Conservation (phyloP, 805 yeast species). For the Nakazawaea wyomingensis region DNA sequence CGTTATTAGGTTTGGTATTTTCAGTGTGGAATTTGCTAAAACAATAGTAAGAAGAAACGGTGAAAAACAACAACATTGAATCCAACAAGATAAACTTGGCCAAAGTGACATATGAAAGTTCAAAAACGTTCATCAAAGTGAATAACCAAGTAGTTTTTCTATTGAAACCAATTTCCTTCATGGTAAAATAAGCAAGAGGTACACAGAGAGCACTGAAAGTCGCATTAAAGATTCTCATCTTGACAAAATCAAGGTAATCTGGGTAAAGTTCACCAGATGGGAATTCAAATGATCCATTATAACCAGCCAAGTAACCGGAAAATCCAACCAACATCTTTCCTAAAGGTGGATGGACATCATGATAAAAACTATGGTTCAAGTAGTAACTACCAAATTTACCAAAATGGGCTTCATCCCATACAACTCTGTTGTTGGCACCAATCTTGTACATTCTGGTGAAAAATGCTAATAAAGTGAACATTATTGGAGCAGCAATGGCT, state of each 20-base stretch:
- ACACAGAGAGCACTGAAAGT: constrained; percentile 76
- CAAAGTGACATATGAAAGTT: constrained; percentile 76
- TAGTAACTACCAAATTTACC: constrained; percentile 95
- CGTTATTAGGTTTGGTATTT: constrained; percentile 37
- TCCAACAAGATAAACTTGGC: constrained; percentile 89
- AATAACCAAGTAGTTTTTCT: constrained; percentile 72
- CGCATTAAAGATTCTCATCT: constrained; percentile 88
- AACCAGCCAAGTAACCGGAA: constrained; percentile 81
- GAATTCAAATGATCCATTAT: constrained; percentile 73
- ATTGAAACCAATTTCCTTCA: constrained; percentile 69
- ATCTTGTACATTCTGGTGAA: constrained; percentile 71
- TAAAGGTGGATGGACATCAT: constrained; percentile 96
- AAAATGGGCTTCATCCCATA: constrained; percentile 94
- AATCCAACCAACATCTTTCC: constrained; percentile 91
- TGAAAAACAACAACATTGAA: constrained; percentile 85
- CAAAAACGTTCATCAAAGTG: constrained; percentile 74
- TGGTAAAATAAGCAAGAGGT: constrained; percentile 82
- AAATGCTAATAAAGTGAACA: constrained; percentile 67
- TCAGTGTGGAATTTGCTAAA: constrained; percentile 67
- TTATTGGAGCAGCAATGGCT: constrained; percentile 43
- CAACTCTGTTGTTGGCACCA: constrained; percentile 68
- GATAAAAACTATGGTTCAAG: constrained; percentile 81
- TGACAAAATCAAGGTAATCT: constrained; percentile 58
- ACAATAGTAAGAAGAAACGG: constrained; percentile 73
- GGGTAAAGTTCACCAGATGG: constrained; percentile 65